Evolutionary conservation across 108 stramenopile species (phyloP).

Genomic region (Nannochloropsis oceanica): DNA sequence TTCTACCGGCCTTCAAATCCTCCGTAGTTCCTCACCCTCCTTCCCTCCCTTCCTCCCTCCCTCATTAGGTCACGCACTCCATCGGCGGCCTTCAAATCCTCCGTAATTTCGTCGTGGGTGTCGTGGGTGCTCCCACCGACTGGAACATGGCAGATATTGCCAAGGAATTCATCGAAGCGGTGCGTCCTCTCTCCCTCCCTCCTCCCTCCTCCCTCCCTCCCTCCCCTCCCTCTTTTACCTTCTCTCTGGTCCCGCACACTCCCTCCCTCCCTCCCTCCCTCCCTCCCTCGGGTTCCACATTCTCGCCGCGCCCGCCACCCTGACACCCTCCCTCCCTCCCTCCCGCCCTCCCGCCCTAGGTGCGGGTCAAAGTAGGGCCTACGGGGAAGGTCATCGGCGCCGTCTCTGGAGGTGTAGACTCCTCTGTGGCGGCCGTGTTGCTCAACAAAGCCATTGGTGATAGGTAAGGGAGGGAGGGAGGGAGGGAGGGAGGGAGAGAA

Average conservation of each 20-base stretch:
- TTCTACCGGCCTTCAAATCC: background rate
- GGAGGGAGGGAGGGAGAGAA: background rate
- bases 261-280: too few species aligned
- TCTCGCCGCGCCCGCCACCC: too few species aligned
- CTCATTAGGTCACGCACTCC: constrained; percentile 66
- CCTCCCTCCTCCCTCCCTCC: too few species aligned
- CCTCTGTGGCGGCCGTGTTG: constrained; percentile 88
- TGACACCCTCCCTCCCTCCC: background rate
- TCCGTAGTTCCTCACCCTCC: background rate
- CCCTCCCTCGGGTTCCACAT: too few species aligned
- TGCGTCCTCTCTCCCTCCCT: too few species aligned
- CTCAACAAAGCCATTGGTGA: constrained; percentile 81
- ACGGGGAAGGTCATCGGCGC: constrained; percentile 90
- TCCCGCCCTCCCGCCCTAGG: constrained; percentile 9
- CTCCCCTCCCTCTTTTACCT: too few species aligned
- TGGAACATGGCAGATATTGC: constrained; percentile 96
- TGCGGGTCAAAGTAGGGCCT: constrained; percentile 66
- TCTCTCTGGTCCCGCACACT: too few species aligned
- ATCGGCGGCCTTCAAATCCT: constrained; percentile 63
- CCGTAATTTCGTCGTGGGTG: constrained; percentile 68
- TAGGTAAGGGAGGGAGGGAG: too few species aligned
- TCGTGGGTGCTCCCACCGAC: constrained; percentile 65
- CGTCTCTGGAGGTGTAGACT: constrained; percentile 98
- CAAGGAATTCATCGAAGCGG: constrained; percentile 68
- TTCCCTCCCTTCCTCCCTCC: background rate